Conservation (phyloP, 352 stramenopile species). For the Phytophthora pini region DNA sequence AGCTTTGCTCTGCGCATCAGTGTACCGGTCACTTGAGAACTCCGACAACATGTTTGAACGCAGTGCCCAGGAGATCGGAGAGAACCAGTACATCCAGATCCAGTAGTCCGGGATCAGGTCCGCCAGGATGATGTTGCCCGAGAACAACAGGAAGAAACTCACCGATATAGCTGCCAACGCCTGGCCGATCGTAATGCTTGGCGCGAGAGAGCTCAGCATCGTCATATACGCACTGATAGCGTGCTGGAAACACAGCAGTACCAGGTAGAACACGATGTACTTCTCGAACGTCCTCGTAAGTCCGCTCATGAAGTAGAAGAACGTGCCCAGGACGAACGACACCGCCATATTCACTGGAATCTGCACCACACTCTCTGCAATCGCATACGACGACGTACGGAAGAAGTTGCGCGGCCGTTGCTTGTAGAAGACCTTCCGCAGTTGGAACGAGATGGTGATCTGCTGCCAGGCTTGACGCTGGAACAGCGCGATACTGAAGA, state of each 20-base stretch:
- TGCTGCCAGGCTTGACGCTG: constrained; percentile 69
- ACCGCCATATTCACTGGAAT: constrained; percentile 62
- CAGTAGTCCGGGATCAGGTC: constrained; percentile 55
- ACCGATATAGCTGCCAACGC: constrained; percentile 44
- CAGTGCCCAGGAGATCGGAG: constrained; percentile 53
- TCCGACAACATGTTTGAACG: constrained; percentile 51
- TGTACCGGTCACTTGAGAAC: constrained; percentile 40
- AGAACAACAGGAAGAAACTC: constrained; percentile 64
- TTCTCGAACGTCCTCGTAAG: constrained; percentile 54
- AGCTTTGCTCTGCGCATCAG: constrained; percentile 2
- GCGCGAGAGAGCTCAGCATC: constrained; percentile 45
- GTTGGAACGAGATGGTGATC: constrained; percentile 65
- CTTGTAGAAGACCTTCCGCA: constrained; percentile 90
- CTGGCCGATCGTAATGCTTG: constrained; percentile 50
- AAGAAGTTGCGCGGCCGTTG: constrained; percentile 87
- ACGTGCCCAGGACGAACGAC: constrained; percentile 72
- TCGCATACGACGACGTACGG: constrained; percentile 70
- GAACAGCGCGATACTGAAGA: constrained; percentile 53
- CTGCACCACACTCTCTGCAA: constrained; percentile 57
- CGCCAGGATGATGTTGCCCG: constrained; percentile 59
- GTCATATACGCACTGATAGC: constrained; percentile 56
- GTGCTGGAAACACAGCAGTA: constrained; percentile 73
- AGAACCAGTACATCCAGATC: constrained; percentile 47
- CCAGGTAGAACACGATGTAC: constrained; percentile 74
- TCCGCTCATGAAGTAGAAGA: constrained; percentile 85